Evolutionary conservation across 2,329 filamentous ascomycete genomes (phyloP), one percentile per base, ranked within the genome.

Genomic region (Emergomyces orientalis): DNA sequence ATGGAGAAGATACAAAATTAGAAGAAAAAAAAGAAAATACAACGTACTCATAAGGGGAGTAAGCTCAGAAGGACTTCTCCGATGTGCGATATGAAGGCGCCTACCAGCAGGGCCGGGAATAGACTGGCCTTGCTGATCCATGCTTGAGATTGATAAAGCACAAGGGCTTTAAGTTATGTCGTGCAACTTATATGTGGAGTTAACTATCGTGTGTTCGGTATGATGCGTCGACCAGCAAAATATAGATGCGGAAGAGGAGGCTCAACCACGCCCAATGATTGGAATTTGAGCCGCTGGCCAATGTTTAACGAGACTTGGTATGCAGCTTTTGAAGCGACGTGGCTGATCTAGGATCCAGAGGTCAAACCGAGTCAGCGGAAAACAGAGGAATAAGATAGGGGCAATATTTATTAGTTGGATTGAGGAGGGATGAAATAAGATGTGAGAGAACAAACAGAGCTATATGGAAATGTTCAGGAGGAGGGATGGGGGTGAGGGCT

Each of bases 41-140:
- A 57, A 91, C 89, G 86, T 89, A 89, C 90, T 94, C 88, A 96
- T 93, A 77, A 96, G 80, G 65, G 91, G 91, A 62, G 91, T 96
- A 78, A 96, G 82, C 82, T 96, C 91, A 67, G 91, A 96, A 67
- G 91, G 91, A 78, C 90, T 96, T 76, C 91, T 86, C 72, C 91
- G 88, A 82, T 96, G 91, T 70, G 91, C 91, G 79, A 96, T 96
- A 80, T 96, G 91, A 75, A 96, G 84, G 74, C 90, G 87, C 73
- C 91, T 90, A 73, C 90, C 90, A 73, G 87, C 78, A 71, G 89
- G 88, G 69, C 90, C 90, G 73, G 80, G 77, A 64, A 74, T 70
- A 52, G 73, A 72, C 65, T 76, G 71, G 69, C 82, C 82, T 76
- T 85, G 56, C 27, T 59, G 56, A 45, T 59, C 56, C 56, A 59